Conservation (phyloP, 257 asterid genomes). For the Thymus mandschuricus region DNA sequence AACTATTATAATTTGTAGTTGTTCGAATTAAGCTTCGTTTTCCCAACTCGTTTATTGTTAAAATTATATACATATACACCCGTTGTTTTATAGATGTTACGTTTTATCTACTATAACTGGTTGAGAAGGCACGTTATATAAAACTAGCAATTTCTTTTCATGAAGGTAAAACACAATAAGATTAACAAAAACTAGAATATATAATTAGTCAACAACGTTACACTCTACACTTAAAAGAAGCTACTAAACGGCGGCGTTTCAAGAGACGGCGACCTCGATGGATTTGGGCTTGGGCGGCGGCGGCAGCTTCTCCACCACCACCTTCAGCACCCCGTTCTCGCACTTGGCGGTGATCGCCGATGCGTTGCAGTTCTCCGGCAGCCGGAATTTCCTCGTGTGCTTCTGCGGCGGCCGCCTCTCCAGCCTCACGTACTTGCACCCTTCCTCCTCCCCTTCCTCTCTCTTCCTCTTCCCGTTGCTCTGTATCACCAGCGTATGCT, state of each 20-base stretch:
- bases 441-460: conserved; percentile 75
- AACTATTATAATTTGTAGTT: too few species aligned
- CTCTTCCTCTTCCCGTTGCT: conserved; percentile 88
- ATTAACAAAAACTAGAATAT: too few species aligned
- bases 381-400: conserved; percentile 59
- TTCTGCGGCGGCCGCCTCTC: conserved; percentile 69
- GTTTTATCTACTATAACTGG: too few species aligned
- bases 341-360: conserved; percentile 68
- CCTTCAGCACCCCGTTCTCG: conserved; percentile 71
- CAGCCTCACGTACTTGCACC: conserved; percentile 68
- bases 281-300: conserved; percentile 68
- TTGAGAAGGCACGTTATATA: too few species aligned
- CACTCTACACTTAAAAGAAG: too few species aligned
- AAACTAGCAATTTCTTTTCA: too few species aligned
- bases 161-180: too few species aligned
- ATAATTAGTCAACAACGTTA: too few species aligned
- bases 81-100: too few species aligned
- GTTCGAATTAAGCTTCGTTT: too few species aligned
- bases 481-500: conserved; percentile 59
- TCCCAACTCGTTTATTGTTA: too few species aligned
- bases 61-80: too few species aligned
- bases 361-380: conserved; percentile 59
- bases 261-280: conserved; percentile 61
- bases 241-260: background rate
- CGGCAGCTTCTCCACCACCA: conserved; percentile 73